These are phyloP conservation scores for Avena eriantha DNA, from an alignment of 176 grass and related monocot species.

Conservation along the genomic window DNA sequence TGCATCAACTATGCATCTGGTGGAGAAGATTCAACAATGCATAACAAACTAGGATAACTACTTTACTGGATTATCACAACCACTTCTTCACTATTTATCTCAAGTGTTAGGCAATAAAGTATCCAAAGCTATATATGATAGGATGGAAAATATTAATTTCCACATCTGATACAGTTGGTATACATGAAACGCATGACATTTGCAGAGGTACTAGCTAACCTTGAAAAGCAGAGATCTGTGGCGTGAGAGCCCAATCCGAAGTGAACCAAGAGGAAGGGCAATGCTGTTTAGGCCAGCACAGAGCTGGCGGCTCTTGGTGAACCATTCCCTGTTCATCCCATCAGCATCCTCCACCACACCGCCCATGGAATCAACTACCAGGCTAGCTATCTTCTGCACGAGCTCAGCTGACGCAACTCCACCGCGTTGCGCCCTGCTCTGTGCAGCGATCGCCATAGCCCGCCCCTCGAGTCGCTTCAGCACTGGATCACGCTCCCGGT, in stretches of 20 bases:
- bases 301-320: constrained; percentile 51
- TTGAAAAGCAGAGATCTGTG: constrained; percentile 96
- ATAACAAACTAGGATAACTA: constrained; percentile 33
- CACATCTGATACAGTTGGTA: not conserved
- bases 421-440: constrained; percentile 44
- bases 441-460: constrained; percentile 48
- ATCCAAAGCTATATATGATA: not conserved
- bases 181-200: not conserved
- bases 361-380: constrained; percentile 80
- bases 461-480: constrained; percentile 67
- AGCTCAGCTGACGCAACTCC: constrained; percentile 50
- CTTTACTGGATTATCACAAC: not conserved
- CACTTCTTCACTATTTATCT: not conserved
- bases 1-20: constrained; percentile 10
- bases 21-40: not conserved
- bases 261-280: constrained; percentile 80
- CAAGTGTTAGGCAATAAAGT: constrained; percentile 16
- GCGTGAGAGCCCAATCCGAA: constrained; percentile 76
- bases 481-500: constrained; percentile 55
- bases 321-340: constrained; percentile 66
- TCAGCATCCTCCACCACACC: constrained; percentile 85
- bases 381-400: constrained; percentile 70
- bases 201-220: constrained; percentile 51
- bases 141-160: constrained; percentile 9
- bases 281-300: constrained; percentile 54